Evolutionary conservation across 495 filamentous ascomycete species (phyloP), one percentile per base, ranked within the genome.

Genomic region (Usnea hakonensis): DNA sequence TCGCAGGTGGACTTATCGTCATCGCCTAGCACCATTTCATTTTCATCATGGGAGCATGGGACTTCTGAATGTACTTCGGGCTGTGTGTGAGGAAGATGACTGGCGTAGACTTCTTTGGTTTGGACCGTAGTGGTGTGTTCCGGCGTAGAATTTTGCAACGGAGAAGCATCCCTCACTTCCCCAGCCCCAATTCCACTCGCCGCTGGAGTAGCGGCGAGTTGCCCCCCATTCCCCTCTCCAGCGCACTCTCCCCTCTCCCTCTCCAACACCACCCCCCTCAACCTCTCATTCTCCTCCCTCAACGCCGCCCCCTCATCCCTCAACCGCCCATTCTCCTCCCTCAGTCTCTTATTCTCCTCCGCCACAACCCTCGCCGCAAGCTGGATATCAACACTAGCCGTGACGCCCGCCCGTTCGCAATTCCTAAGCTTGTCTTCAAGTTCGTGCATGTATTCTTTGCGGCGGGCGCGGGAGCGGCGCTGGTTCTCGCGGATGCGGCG

Each of bases 371-470:
- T 72, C 13, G 87, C 88, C 1, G 85, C 86, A 37, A 73, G 70
- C 66, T 90, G 87, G 28, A 90, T 79, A 67, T 88, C 85, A 40
- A 74, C 66, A 13, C 79, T 80, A 17, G 84, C 85, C 55, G 82
- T 75, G 38, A 85, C 73, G 17, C 87, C 85, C 26, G 74, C 68
- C 13, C 73, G 74, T 68, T 91, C 85, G 65, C 77, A 86, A 10
- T 73, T 63, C n/a, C 80, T 79, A 52, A 90, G 69, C 60, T 82
- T 85, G 46, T 79, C 70, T 69, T 94, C 90, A 35, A 94, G 76
- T 28, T 88, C 84, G 38, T 82, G 75, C 23, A 90, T 72, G 69
- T 95, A 89, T 69, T 91, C 86, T 74, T 89, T 90, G 62, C 83
- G 83, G 28, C 86, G 78, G 16, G 89, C 88, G 30, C 90, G 85